phyloP scores from a whole-genome alignment of 768 basidiomycete species.

The Plicaturopsis crispa region DNA sequence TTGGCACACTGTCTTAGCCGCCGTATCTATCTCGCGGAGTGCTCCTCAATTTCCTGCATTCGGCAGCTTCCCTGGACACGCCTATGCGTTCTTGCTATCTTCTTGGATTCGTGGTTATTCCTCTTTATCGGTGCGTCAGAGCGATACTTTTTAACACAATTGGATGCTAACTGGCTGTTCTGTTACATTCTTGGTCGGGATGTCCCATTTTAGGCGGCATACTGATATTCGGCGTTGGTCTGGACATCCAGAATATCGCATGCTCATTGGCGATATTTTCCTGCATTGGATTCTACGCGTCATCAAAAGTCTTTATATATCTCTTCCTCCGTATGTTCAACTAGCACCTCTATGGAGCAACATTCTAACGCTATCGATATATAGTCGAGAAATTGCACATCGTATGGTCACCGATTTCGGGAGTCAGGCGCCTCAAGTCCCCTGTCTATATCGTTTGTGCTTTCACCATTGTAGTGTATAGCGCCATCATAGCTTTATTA shows the following conservation, averaged over 20 bases:
- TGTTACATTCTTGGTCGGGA: neutral
- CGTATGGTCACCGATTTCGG: conserved; percentile 31
- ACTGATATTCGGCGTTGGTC: conserved; percentile 36
- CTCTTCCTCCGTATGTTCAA: conserved; percentile 29
- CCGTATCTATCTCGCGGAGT: conserved; percentile 22
- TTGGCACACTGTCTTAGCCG: conserved; percentile 33
- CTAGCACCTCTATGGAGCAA: conserved; percentile 4
- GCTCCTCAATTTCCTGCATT: conserved; percentile 19
- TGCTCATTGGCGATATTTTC: conserved; percentile 37
- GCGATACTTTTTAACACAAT: neutral
- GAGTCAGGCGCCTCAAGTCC: conserved; percentile 26
- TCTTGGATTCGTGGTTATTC: conserved; percentile 37
- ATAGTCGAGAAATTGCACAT: conserved; percentile 39
- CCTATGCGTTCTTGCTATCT: conserved; percentile 30
- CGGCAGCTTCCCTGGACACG: conserved; percentile 30
- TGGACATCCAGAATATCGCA: conserved; percentile 24
- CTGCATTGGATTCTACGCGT: conserved; percentile 28
- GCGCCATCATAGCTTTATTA: conserved; percentile 29
- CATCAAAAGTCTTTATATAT: conserved; percentile 40
- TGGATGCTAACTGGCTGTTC: conserved; percentile 5
- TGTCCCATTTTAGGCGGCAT: no score
- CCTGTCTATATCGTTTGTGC: conserved; percentile 34
- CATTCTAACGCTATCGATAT: neutral
- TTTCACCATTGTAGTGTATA: conserved; percentile 27
- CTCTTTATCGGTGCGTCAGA: conserved; percentile 28